Percentiles rank a stretch among this genome's conserved stretches.
These are phyloP conservation scores for Mrakiaceae sp. DNA, from an alignment of 1,284 basidiomycete species.

Conservation along the genomic window DNA sequence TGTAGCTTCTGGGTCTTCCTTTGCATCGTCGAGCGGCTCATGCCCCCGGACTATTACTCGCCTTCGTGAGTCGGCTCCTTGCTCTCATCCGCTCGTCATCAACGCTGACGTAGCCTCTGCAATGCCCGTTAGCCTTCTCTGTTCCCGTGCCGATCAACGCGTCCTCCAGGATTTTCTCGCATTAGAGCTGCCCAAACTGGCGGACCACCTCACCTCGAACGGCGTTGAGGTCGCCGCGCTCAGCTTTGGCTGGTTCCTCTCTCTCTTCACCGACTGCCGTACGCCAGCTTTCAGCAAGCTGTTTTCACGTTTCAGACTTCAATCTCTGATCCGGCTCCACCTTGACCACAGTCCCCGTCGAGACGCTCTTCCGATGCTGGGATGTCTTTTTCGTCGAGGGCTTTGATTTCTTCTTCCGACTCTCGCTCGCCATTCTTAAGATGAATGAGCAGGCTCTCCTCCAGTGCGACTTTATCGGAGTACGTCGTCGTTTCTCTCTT, in stretches of 20 bases:
- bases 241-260: conserved; percentile 97
- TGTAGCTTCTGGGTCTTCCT: conserved; percentile 73
- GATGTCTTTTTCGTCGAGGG: conserved; percentile 84
- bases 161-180: conserved; percentile 80
- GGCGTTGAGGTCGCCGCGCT: conserved; percentile 86
- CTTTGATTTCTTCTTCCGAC: conserved; percentile 78
- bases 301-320: too few relatives aligned
- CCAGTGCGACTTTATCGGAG: conserved; percentile 62
- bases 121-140: conserved; percentile 22
- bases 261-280: conserved; percentile 82
- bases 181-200: conserved; percentile 61
- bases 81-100: neutral
- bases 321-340: neutral
- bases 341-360: conserved; percentile 57
- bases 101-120: conserved; percentile 34
- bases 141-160: conserved; percentile 79
- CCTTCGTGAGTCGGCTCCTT: conserved; percentile 48
- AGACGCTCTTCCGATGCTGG: conserved; percentile 87
- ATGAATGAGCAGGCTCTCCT: conserved; percentile 72
- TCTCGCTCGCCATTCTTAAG: conserved; percentile 76
- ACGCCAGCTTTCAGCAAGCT: neutral
- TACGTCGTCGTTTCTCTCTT: neutral
- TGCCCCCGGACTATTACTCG: conserved; percentile 74
- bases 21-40: conserved; percentile 73
- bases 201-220: conserved; percentile 61